Percentiles rank a stretch among this genome's conserved stretches.
These are phyloP conservation scores for Hanseniaspora guilliermondii DNA, from an alignment of 805 yeast species.

Conservation along the genomic window DNA sequence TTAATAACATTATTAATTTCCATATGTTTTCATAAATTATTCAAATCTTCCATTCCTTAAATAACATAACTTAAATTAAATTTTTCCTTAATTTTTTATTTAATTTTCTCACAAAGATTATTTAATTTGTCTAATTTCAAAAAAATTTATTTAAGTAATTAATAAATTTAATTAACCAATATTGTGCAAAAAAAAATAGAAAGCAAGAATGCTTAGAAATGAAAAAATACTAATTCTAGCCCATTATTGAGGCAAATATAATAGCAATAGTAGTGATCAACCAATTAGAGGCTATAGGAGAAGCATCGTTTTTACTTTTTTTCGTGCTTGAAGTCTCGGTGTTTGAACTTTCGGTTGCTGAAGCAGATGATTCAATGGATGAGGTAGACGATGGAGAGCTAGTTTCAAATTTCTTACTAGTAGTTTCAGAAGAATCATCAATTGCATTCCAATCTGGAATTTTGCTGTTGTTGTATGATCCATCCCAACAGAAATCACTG, in stretches of 20 bases:
- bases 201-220: neutral
- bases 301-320: neutral
- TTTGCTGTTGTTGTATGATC: constrained; percentile 24
- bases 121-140: too few species aligned
- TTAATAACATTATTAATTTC: too few species aligned
- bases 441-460: constrained; percentile 2
- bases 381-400: constrained; percentile 1
- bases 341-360: constrained; percentile 15
- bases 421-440: neutral
- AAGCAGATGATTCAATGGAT: constrained; percentile 10
- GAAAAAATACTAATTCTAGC: neutral
- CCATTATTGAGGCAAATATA: neutral
- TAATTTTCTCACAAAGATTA: too few species aligned
- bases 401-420: neutral
- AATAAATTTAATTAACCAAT: neutral
- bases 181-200: neutral
- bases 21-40: too few species aligned
- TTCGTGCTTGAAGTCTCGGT: constrained; percentile 11
- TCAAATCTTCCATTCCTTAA: too few species aligned
- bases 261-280: neutral
- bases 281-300: neutral
- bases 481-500: constrained; percentile 64
- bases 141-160: too few species aligned
- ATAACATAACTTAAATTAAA: neutral
- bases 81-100: neutral